Percentiles rank a stretch among this genome's conserved stretches.
phyloP scores from a whole-genome alignment of 2,329 filamentous ascomycete genomes.

The Trichothecium roseum region DNA sequence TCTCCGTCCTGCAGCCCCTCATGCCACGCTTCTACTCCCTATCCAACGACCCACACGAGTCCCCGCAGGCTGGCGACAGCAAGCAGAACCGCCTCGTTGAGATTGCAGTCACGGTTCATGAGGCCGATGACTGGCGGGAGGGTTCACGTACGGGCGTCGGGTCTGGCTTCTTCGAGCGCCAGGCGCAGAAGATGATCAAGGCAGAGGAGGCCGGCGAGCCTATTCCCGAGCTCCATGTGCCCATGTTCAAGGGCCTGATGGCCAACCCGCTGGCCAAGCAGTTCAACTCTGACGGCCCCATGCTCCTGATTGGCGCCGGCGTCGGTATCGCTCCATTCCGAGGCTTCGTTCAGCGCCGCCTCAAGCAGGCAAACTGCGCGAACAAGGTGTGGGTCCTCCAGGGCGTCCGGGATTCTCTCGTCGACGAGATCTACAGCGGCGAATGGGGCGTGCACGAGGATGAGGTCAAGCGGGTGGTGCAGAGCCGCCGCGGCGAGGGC shows the following conservation, averaged over 20 bases:
- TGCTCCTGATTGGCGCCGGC: slow-evolving; percentile 93
- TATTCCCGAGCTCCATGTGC: slow-evolving; percentile 59
- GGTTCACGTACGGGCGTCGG: slow-evolving; percentile 73
- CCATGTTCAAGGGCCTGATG: slow-evolving; percentile 99
- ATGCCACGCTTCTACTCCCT: slow-evolving; percentile 99
- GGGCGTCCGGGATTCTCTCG: slow-evolving; percentile 82
- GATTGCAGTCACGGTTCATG: slow-evolving; percentile 93
- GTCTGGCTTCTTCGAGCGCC: slow-evolving; percentile 85
- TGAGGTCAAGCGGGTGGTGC: slow-evolving; percentile 72
- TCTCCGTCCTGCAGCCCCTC: slow-evolving; percentile 71
- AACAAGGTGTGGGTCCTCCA: slow-evolving; percentile 98
- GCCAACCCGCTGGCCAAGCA: slow-evolving; percentile 87
- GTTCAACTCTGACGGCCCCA: slow-evolving; percentile 88
- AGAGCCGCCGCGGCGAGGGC: slow-evolving; percentile 66
- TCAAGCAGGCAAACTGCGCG: slow-evolving; percentile 90
- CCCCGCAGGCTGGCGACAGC: slow-evolving; percentile 55
- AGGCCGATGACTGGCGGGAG: slow-evolving; percentile 67
- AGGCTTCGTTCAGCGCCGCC: slow-evolving; percentile 87
- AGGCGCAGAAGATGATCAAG: slow-evolving; percentile 62
- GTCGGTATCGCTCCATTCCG: slow-evolving; percentile 97
- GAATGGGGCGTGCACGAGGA: slow-evolving; percentile 93
- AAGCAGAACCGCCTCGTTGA: slow-evolving; percentile 75
- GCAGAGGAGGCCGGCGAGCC: slow-evolving; percentile 51
- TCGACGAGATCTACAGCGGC: slow-evolving; percentile 93
- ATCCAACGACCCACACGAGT: slow-evolving; percentile 85